Conservation (phyloP, 225 moss, liverwort and hornwort species). For the Takakia lepidozioides region DNA sequence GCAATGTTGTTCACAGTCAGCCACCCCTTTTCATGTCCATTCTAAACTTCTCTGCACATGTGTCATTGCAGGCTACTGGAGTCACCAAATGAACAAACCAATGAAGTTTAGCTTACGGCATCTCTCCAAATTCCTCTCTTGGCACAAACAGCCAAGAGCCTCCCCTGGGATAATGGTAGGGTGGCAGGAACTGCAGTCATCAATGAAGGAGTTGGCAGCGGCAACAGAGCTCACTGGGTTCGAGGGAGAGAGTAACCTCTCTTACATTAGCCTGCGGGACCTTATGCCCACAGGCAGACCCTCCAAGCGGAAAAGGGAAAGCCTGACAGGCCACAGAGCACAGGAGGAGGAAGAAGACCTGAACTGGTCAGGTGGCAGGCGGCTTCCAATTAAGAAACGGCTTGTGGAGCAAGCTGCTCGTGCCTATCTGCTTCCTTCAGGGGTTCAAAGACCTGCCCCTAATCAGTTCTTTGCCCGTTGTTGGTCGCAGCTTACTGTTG, state of each 20-base stretch:
- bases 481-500: conserved; percentile 28
- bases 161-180: too few relatives aligned
- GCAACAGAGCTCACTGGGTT: conserved; percentile 21
- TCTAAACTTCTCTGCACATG: too few relatives aligned
- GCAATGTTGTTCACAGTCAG: too few relatives aligned
- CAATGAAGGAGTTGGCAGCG: conserved; percentile 1
- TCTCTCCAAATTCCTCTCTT: conserved; percentile 26
- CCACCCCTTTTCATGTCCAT: too few relatives aligned
- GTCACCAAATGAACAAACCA: neutral
- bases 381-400: conserved; percentile 38
- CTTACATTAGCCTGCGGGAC: conserved; percentile 42
- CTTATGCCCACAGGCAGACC: conserved; percentile 35
- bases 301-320: conserved; percentile 6
- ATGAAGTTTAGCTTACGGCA: conserved; percentile 13
- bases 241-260: conserved; percentile 21
- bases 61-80: too few relatives aligned
- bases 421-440: conserved; percentile 34
- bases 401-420: conserved; percentile 47
- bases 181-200: conserved; percentile 11
- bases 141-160: too few relatives aligned
- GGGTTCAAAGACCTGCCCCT: conserved; percentile 17
- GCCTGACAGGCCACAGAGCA: conserved; percentile 2
- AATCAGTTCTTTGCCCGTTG: conserved; percentile 39
- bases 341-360: conserved; percentile 14
- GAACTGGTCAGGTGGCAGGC: conserved; percentile 7